A percentile compares a stretch with the other conserved stretches of the same genome.
Conservation (phyloP, 805 yeast species). For the Saturnispora gosingensis region DNA sequence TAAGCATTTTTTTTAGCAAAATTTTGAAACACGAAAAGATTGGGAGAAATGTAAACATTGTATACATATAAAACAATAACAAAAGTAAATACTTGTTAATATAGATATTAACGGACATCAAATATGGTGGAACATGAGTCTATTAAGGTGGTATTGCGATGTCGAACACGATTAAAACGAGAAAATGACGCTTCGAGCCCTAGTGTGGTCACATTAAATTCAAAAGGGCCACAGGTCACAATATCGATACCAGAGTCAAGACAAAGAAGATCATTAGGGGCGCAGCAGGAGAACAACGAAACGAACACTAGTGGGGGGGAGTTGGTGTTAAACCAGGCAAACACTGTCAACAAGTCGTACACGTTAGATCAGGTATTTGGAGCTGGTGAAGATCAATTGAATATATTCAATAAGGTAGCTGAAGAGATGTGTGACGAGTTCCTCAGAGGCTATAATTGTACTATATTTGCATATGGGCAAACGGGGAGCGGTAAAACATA, state of each 20-base stretch:
- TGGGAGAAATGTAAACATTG: background rate
- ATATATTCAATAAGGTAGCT: conserved; percentile 38
- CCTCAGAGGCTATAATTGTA: conserved; percentile 42
- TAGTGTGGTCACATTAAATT: conserved; percentile 38
- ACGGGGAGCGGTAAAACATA: conserved; percentile 55
- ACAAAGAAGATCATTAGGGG: background rate
- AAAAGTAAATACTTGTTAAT: background rate
- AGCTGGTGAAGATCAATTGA: conserved; percentile 40
- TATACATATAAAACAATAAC: background rate
- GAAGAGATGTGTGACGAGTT: conserved; percentile 41
- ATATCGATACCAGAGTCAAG: conserved; percentile 7
- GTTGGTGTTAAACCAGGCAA: conserved; percentile 1
- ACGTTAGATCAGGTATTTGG: conserved; percentile 50
- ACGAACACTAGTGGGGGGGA: background rate
- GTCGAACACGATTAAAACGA: conserved; percentile 39
- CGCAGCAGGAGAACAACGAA: background rate
- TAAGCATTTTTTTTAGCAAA: background rate
- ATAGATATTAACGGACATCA: background rate
- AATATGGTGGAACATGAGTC: conserved; percentile 18
- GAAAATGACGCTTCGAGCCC: conserved; percentile 39
- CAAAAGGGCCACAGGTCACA: conserved; percentile 17
- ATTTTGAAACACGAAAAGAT: background rate
- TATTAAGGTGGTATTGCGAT: conserved; percentile 46
- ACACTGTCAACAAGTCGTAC: conserved; percentile 27
- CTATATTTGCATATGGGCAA: conserved; percentile 52